These are phyloP conservation scores for Agastache rugosa DNA, from an alignment of 257 asterid species.

Conservation along the genomic window DNA sequence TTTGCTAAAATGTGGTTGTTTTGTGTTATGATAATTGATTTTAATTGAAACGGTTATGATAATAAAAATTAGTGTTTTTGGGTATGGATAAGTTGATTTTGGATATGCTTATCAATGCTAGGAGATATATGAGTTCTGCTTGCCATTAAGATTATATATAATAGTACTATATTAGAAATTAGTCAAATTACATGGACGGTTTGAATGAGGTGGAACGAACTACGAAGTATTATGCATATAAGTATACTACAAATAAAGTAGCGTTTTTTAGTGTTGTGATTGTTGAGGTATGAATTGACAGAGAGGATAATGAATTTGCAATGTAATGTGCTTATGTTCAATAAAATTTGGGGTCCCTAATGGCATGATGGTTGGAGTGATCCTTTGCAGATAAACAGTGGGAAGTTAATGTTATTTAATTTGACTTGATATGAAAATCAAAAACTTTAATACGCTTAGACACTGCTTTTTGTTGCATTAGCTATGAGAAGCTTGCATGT, in stretches of 20 bases:
- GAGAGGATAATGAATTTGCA: too few species aligned
- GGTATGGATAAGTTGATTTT: background rate
- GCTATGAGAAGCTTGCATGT: too few species aligned
- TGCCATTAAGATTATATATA: background rate
- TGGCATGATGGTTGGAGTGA: too few species aligned
- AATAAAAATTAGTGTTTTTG: background rate
- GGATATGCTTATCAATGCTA: background rate
- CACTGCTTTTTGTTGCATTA: too few species aligned
- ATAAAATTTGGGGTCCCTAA: too few species aligned
- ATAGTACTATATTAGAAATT: too few species aligned
- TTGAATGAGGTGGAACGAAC: background rate
- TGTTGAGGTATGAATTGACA: background rate
- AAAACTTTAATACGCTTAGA: too few species aligned
- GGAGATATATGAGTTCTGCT: background rate
- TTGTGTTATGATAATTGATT: background rate
- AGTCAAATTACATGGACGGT: background rate
- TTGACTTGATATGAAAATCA: too few species aligned
- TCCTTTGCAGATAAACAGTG: too few species aligned
- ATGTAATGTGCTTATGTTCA: too few species aligned
- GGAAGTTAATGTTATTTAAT: too few species aligned
- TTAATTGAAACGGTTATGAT: background rate
- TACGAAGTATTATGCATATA: background rate
- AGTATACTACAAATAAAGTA: background rate
- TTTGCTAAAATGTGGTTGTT: background rate
- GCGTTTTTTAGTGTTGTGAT: constrained; percentile 8